Conservation (phyloP, 257 asterid species). For the Ophiorrhiza pumila region DNA sequence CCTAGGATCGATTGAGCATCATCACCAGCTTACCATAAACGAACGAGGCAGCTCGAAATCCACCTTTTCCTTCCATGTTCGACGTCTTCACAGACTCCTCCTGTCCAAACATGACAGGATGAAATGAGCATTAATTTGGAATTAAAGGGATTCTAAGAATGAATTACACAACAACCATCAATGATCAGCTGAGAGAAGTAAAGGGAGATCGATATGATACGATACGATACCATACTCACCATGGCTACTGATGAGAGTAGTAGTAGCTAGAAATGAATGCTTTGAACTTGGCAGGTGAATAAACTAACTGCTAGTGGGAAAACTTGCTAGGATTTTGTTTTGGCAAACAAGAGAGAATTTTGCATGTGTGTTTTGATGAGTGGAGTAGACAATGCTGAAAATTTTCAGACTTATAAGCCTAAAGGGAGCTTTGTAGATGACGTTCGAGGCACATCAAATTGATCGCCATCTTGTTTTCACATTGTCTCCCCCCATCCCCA, state of each 20-base stretch:
- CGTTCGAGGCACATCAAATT: slow-evolving; percentile 34
- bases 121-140: background rate
- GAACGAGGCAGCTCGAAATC: slow-evolving; percentile 64
- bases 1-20: background rate
- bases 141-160: background rate
- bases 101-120: slow-evolving; percentile 21
- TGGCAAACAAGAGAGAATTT: too few species aligned
- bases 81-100: slow-evolving; percentile 39
- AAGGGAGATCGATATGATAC: too few species aligned
- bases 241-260: slow-evolving; percentile 8
- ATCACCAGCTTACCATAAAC: slow-evolving; percentile 43
- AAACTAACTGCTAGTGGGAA: background rate
- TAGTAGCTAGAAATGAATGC: too few species aligned
- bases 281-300: background rate
- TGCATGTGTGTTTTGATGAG: too few species aligned
- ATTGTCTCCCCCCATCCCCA: slow-evolving; percentile 8
- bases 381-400: slow-evolving; percentile 3
- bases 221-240: slow-evolving; percentile 8
- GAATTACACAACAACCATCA: background rate
- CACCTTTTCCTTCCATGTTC: slow-evolving; percentile 47
- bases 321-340: too few species aligned
- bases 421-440: slow-evolving; percentile 29
- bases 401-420: slow-evolving; percentile 18
- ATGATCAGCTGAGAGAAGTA: too few species aligned
- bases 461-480: slow-evolving; percentile 32